phyloP scores from a whole-genome alignment of 768 basidiomycete genomes.

The Pulveroboletus sp. region DNA sequence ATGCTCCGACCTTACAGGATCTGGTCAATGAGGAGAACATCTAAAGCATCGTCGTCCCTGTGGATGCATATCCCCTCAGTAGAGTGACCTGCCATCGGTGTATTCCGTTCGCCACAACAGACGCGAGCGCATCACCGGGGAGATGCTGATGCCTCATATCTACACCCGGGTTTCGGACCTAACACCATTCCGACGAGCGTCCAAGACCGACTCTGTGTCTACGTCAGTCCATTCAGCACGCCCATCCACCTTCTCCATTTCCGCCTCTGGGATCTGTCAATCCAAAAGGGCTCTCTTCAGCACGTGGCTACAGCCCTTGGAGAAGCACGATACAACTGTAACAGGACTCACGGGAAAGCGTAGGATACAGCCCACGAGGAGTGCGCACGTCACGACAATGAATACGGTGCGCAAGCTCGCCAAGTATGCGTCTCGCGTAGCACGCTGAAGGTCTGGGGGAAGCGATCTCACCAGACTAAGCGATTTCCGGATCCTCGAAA shows the following conservation, averaged over 20 bases:
- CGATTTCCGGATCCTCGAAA: constrained; percentile 11
- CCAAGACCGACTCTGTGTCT: not conserved
- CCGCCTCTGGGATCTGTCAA: constrained; percentile 3
- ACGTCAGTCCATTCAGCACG: not conserved
- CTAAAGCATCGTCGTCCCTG: too few relatives aligned
- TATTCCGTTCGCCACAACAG: not conserved
- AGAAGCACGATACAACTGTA: not conserved
- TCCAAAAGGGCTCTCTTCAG: not conserved
- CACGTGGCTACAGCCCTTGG: not conserved
- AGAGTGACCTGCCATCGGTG: not conserved
- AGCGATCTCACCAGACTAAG: constrained; percentile 8
- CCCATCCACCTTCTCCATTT: not conserved
- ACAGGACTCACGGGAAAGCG: constrained; percentile 6
- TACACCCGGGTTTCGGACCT: not conserved
- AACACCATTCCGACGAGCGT: not conserved
- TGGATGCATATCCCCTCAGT: too few relatives aligned
- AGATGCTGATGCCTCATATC: not conserved
- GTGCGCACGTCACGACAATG: constrained; percentile 2
- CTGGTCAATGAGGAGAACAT: too few relatives aligned
- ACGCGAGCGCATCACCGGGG: too few relatives aligned
- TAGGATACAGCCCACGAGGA: constrained; percentile 1
- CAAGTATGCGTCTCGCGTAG: constrained; percentile 5
- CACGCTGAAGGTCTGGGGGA: constrained; percentile 10
- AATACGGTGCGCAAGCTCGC: constrained; percentile 9
- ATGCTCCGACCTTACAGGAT: too few relatives aligned